phyloP scores from a whole-genome alignment of 2,329 filamentous ascomycete species.

The Fusarium algeriense region DNA sequence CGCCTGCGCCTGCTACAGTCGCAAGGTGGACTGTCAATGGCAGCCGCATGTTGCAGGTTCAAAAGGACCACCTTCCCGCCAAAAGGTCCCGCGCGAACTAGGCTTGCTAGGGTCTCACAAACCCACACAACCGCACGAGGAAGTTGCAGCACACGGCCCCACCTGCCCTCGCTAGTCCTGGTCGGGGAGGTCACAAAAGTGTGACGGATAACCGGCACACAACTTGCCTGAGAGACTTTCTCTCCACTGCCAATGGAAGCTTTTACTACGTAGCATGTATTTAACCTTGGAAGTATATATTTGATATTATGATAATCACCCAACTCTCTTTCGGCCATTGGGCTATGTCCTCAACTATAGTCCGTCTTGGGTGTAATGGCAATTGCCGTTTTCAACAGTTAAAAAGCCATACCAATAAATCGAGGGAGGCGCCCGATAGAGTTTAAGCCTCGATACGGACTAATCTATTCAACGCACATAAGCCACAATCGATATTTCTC shows the following conservation, averaged over 20 bases:
- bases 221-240: not conserved
- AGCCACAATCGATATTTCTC: slow-evolving; percentile 31
- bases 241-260: slow-evolving; percentile 22
- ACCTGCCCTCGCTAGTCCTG: slow-evolving; percentile 40
- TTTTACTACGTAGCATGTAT: not conserved
- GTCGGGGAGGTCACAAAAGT: slow-evolving; percentile 41
- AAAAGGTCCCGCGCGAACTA: slow-evolving; percentile 48
- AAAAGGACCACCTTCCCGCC: slow-evolving; percentile 45
- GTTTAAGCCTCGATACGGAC: slow-evolving; percentile 25
- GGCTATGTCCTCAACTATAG: not conserved
- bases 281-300: slow-evolving; percentile 20
- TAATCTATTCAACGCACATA: slow-evolving; percentile 24
- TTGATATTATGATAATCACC: slow-evolving; percentile 5
- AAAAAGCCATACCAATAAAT: slow-evolving; percentile 8
- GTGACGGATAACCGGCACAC: slow-evolving; percentile 9
- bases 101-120: slow-evolving; percentile 27
- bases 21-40: slow-evolving; percentile 12
- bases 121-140: slow-evolving; percentile 42
- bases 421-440: slow-evolving; percentile 10
- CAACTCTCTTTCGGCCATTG: not conserved
- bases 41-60: slow-evolving; percentile 37
- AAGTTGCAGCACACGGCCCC: slow-evolving; percentile 39
- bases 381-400: slow-evolving; percentile 17
- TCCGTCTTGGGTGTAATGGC: not conserved
- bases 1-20: not conserved